Conservation (phyloP, 2,329 filamentous ascomycete genomes). For the Diaporthe nobilis region DNA sequence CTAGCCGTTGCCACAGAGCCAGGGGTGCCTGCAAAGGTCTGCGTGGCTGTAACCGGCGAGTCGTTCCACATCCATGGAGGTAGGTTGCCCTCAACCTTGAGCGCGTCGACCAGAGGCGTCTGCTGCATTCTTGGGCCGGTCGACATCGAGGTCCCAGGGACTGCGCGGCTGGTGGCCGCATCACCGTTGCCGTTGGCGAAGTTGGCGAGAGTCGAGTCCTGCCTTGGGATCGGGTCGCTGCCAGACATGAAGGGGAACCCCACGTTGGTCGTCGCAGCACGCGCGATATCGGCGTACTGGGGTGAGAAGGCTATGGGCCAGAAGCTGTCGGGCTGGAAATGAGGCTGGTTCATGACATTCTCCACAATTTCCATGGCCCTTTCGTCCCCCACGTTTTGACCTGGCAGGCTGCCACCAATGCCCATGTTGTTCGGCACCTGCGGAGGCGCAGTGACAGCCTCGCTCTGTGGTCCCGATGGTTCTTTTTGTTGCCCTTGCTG, state of each 20-base stretch:
- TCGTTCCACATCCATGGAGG: slow-evolving; percentile 69
- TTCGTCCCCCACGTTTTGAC: slow-evolving; percentile 9
- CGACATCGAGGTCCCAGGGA: slow-evolving; percentile 5
- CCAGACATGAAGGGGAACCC: slow-evolving; percentile 37
- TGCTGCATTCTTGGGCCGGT: slow-evolving; percentile 34
- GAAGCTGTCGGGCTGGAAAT: slow-evolving; percentile 54
- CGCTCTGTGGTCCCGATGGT: slow-evolving; percentile 11
- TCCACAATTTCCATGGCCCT: slow-evolving; percentile 51
- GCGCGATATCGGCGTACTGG: slow-evolving; percentile 39
- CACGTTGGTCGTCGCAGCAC: slow-evolving; percentile 18
- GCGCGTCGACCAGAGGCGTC: slow-evolving; percentile 54
- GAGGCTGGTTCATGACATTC: slow-evolving; percentile 54
- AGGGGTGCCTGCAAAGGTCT: neutral
- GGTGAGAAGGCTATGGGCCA: slow-evolving; percentile 47
- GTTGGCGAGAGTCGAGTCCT: slow-evolving; percentile 40
- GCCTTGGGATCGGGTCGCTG: slow-evolving; percentile 42
- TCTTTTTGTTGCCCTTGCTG: slow-evolving; percentile 34
- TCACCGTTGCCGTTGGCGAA: slow-evolving; percentile 34
- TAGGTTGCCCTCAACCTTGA: slow-evolving; percentile 60
- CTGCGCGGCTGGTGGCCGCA: slow-evolving; percentile 16
- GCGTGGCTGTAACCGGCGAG: slow-evolving; percentile 43
- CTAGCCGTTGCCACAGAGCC: slow-evolving; percentile 14
- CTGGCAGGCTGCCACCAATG: slow-evolving; percentile 18
- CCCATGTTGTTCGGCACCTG: slow-evolving; percentile 28
- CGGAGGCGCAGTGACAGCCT: neutral